Base-by-base conservation (phyloP, 768 basidiomycete species). In the Lentinula edodes region DNA sequence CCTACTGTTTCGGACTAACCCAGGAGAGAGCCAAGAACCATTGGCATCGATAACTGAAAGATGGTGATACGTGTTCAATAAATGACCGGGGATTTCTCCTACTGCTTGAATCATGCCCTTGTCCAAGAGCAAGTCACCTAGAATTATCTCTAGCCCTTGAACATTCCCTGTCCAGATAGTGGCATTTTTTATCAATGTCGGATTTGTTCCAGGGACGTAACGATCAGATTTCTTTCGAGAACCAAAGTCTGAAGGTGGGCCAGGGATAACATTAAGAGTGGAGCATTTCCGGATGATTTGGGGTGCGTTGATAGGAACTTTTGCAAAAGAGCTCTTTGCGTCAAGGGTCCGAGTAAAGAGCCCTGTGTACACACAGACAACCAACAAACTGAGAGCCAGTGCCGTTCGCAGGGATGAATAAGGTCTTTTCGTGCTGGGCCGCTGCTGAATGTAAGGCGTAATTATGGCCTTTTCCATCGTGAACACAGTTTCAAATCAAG, bases 11-110 rank as follows among this genome's bases (percentile, higher is more conserved):
- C 77, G 77, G 7, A 79, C 71, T 46, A 77, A 78, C 63, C 86
- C 90, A 38, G 91, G 90, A 3, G 90, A 87, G 16, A 91, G 80
- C 90, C 90, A 92, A 8, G 84, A 80, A 1, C 88, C 89, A 52
- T 77, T 68, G 2, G 80, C 80, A 51, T 91, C 80, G 6, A 88
- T 68, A 16, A 77, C 74, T 39, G 58, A 62, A 52, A 66, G 58
- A 50, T 71, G 53, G 55, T 64, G 62, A 45, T 64, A 58, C 39
- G 55, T 61, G 48, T 61, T 59, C 32, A 65, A 32, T 10, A 64
- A 35, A 15, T 61, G 58, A 73, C 77, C 4, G 72, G 80, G 8
- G 61, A 84, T 69, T 64, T 76, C 66, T 20, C 86, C 86, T 38
- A 85, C 71, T 18, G 71, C 76, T 55, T 80, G 77, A 58, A 88